Base-by-base conservation (phyloP, 371 early-diverging fungal genomes). In the Gilbertella persicaria region DNA sequence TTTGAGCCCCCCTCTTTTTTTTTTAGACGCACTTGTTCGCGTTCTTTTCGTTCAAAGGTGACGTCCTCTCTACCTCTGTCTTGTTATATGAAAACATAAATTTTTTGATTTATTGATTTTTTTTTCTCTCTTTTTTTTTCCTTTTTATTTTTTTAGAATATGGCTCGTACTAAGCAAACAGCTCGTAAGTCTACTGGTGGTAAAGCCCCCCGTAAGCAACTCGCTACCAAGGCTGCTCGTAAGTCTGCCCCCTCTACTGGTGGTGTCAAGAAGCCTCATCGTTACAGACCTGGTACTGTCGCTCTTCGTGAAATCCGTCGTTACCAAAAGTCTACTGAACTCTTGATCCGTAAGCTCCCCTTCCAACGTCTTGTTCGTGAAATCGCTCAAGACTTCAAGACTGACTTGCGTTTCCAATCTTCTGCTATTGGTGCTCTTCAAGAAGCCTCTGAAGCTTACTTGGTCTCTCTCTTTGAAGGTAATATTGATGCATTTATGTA, bases 261-360 rank as follows among this genome's bases (percentile, higher is more conserved):
- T 69, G 81, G 81, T 63, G 81, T 82, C 68, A 90, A 89, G 80
- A 90, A 88, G 79, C 87, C 88, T 51, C 89, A 88, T 69, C 81
- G 91, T 64, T 93, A 90, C 74, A 85, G 75, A 66, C 88, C 88
- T 52, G 87, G 88, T 74, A 92, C 91, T 52, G 93, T 97, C 58
- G 96, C 96, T 43, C 85, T 97, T 50, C 87, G 94, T 72, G 97
- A 98, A 79, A 97, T 98, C 65, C 89, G 98, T 82, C 91, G 96
- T 67, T 97, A 97, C 85, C 96, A 96, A 55, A 70, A 70, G 53
- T 70, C 71, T 14, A 69, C 71, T 42, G 71, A 70, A 50, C 62
- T 70, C 37, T 66, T 70, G 58, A 75, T 75, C 47, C 71, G 75
- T 59, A 94, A 94, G 78, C 86, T 94, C 39, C 97, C 96, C 48